These are phyloP conservation scores for Pholiota molesta DNA, from an alignment of 768 basidiomycete genomes.

Conservation along the genomic window DNA sequence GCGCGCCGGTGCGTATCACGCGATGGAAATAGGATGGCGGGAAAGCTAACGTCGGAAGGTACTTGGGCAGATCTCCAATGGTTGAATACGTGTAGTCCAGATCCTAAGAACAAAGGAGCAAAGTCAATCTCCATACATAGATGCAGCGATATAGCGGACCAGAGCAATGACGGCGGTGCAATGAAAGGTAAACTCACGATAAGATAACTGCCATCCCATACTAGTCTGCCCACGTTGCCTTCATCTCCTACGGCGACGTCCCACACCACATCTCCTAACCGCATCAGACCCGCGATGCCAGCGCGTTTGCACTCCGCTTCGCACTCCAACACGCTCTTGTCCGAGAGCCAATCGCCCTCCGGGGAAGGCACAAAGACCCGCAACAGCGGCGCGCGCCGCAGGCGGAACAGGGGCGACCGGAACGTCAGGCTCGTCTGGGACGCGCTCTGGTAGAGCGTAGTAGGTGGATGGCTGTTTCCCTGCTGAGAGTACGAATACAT, in stretches of 20 bases:
- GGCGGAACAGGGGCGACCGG: slow-evolving; percentile 71
- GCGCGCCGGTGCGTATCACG: slow-evolving; percentile 68
- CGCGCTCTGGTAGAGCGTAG: slow-evolving; percentile 21
- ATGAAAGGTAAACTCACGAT: slow-evolving; percentile 57
- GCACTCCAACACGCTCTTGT: slow-evolving; percentile 79
- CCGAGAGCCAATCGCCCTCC: slow-evolving; percentile 86
- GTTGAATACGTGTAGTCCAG: slow-evolving; percentile 82
- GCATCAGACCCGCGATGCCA: slow-evolving; percentile 62
- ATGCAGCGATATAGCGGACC: slow-evolving; percentile 3
- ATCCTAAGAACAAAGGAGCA: slow-evolving; percentile 51
- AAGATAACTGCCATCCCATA: slow-evolving; percentile 90
- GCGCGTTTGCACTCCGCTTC: slow-evolving; percentile 78
- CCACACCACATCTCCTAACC: slow-evolving; percentile 85
- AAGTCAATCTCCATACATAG: slow-evolving; percentile 15
- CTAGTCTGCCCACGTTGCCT: slow-evolving; percentile 78
- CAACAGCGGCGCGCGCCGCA: slow-evolving; percentile 74
- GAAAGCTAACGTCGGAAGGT: slow-evolving; percentile 79
- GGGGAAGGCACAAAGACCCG: slow-evolving; percentile 86
- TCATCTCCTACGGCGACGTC: slow-evolving; percentile 87
- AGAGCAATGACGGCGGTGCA: slow-evolving; percentile 5
- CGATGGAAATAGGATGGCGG: slow-evolving; percentile 90
- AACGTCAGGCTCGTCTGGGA: slow-evolving; percentile 42
- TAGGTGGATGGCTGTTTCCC: slow-evolving; percentile 29
- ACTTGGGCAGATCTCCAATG: slow-evolving; percentile 77
- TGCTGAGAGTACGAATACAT: slow-evolving; percentile 49